These are phyloP conservation scores for Pyracantha coccinea DNA, from an alignment of 331 rosid species.

Conservation along the genomic window DNA sequence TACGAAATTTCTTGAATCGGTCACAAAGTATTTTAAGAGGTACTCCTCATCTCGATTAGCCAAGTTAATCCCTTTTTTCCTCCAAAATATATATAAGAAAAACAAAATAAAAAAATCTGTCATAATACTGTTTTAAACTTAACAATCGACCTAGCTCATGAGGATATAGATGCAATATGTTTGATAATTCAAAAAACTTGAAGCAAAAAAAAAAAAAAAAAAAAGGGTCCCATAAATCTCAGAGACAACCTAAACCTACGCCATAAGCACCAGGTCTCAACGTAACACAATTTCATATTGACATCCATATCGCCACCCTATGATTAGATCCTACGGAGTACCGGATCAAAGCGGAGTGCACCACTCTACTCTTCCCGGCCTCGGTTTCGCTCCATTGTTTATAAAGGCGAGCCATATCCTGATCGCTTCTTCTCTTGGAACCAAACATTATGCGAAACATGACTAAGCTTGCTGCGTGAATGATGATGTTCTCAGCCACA, in stretches of 20 bases:
- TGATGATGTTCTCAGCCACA: constrained; percentile 57
- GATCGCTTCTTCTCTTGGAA: no score
- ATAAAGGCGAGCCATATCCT: not conserved
- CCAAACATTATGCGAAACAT: not conserved
- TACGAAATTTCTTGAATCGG: no score
- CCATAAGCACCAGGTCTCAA: not conserved
- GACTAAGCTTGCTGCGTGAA: constrained; percentile 48
- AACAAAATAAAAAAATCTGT: no score
- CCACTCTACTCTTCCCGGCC: not conserved
- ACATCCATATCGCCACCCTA: not conserved
- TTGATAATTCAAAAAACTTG: not conserved
- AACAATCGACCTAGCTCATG: not conserved
- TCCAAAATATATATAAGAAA: no score
- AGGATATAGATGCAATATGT: not conserved
- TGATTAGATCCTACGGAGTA: not conserved
- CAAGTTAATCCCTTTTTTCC: not conserved
- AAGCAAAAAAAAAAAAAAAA: not conserved
- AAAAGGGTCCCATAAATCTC: not conserved
- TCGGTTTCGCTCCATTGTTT: not conserved
- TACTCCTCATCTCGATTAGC: no score
- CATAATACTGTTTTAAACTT: not conserved
- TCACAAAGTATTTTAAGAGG: no score
- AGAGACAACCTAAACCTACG: no score
- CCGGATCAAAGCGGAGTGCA: not conserved
- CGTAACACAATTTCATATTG: not conserved